phyloP scores from a whole-genome alignment of 495 filamentous ascomycete genomes.

The Xylaria cubensis region DNA sequence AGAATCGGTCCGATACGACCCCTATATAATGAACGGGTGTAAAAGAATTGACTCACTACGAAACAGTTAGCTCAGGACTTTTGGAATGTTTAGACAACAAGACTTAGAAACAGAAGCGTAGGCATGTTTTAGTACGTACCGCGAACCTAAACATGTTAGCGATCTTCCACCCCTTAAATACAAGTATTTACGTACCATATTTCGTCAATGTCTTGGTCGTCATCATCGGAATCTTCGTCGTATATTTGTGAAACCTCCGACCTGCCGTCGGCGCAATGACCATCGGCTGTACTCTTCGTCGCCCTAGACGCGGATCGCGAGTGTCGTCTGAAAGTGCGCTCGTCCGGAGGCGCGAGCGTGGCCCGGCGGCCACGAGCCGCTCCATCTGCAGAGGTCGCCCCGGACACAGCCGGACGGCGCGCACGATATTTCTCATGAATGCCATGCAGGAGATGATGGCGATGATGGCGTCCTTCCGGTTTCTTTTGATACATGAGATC shows the following conservation, averaged over 20 bases:
- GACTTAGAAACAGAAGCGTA: neutral
- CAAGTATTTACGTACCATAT: conserved; percentile 61
- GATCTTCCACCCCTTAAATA: neutral
- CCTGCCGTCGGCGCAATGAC: conserved; percentile 3
- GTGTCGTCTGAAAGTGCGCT: conserved; percentile 36
- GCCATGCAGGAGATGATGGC: conserved; percentile 41
- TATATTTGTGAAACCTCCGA: conserved; percentile 31
- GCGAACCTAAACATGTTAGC: conserved; percentile 57
- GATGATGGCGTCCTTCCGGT: conserved; percentile 43
- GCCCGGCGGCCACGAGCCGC: conserved; percentile 34
- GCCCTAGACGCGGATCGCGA: conserved; percentile 38
- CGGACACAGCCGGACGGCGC: conserved; percentile 19
- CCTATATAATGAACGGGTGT: neutral
- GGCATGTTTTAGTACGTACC: neutral
- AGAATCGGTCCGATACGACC: neutral
- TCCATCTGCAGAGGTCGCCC: neutral
- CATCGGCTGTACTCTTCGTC: conserved; percentile 31
- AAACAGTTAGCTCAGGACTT: conserved; percentile 12
- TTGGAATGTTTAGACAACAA: neutral
- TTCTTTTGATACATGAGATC: conserved; percentile 71
- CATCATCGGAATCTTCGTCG: conserved; percentile 62
- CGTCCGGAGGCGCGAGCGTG: conserved; percentile 33
- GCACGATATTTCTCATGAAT: conserved; percentile 49
- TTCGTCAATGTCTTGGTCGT: conserved; percentile 78
- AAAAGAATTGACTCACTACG: conserved; percentile 20